Evolutionary conservation across 768 basidiomycete genomes (phyloP).

Genomic region (Boletellus ananas): DNA sequence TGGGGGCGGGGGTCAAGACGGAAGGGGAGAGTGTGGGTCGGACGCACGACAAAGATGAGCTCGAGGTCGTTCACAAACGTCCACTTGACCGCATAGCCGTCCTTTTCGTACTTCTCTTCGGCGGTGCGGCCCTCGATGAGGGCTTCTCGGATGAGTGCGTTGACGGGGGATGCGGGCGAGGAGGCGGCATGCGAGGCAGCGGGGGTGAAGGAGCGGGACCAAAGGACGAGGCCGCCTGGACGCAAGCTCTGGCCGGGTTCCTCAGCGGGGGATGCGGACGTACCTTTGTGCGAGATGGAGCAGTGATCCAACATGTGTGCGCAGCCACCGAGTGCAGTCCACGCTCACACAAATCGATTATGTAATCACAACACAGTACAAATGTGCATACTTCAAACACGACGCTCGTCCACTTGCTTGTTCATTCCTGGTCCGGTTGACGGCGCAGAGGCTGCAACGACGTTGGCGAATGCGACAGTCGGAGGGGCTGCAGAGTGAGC

Average conservation of each 20-base stretch:
- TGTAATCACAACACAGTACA: slow-evolving; percentile 12
- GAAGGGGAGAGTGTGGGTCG: neutral
- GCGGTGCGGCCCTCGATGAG: slow-evolving; percentile 85
- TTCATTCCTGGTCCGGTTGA: slow-evolving; percentile 9
- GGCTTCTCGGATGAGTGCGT: slow-evolving; percentile 84
- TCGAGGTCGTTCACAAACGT: slow-evolving; percentile 93
- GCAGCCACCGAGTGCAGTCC: no score
- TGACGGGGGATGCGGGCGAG: slow-evolving; percentile 77
- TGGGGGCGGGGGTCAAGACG: slow-evolving; percentile 28
- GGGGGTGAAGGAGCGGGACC: slow-evolving; percentile 94
- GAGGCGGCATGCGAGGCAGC: slow-evolving; percentile 66
- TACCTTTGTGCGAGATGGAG: slow-evolving; percentile 93
- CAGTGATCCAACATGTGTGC: slow-evolving; percentile 85
- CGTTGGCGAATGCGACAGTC: slow-evolving; percentile 6
- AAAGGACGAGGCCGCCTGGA: slow-evolving; percentile 86
- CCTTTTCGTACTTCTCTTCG: slow-evolving; percentile 86
- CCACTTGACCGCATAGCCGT: slow-evolving; percentile 94
- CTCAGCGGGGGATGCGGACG: neutral
- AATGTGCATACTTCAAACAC: neutral
- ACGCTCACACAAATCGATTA: neutral
- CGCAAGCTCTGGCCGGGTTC: slow-evolving; percentile 3
- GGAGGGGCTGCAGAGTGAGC: neutral
- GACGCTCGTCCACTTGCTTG: no score
- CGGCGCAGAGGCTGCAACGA: slow-evolving; percentile 27
- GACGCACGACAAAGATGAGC: slow-evolving; percentile 85